Base-by-base conservation (phyloP, 116 monocot genomes). In the Thalassia testudinum region DNA sequence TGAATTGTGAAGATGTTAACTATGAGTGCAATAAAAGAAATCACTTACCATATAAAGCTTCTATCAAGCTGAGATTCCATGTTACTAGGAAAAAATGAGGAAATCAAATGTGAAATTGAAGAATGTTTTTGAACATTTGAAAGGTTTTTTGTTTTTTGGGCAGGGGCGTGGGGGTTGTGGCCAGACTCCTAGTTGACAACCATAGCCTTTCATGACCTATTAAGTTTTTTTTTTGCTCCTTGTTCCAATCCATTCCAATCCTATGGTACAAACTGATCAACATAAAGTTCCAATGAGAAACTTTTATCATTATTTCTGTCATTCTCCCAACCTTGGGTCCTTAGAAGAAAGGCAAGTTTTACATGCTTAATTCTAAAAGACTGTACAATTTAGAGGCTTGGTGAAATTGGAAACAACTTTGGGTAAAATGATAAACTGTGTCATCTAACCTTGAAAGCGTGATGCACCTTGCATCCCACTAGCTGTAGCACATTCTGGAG, bases 401-500 rank as follows among this genome's bases (percentile, higher is more conserved):
- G 14, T 7, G 40, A 7, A 40, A 14, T 14, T 8, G 40, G 11
- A 8, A 14, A 8, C 7, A 40, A 40, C 40, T 40, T 7, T 8
- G 14, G 19, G 45, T 6, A 45, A 16, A 2, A 20, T 20, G 15
- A 13, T 13, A 50, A 5, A 50, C 4, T 7, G 45, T 45, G 14
- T 34, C 10, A 34, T 5, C 14, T 12, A 18, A 63, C 62, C 62
- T 63, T 63, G 53, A 63, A 17, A 14, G 62, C 62, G 12, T 52
- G 62, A 40, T 27, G 62, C 24, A 18, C 21, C 5, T 63, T 63
- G 62, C 62, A 63, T 27, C 62, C 62, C 42, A 63, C 14, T 18
- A 63, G 53, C 42, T 63, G 62, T 18, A 63, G 26, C 20, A 43
- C 43, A 25, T 42, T 63, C 43, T 51, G 62, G 17, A 63, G 62